A percentile compares a stretch with the other conserved stretches of the same genome.
Evolutionary conservation across 1,284 basidiomycete genomes (phyloP).

Genomic region (Tetrapyrgos nigripes): DNA sequence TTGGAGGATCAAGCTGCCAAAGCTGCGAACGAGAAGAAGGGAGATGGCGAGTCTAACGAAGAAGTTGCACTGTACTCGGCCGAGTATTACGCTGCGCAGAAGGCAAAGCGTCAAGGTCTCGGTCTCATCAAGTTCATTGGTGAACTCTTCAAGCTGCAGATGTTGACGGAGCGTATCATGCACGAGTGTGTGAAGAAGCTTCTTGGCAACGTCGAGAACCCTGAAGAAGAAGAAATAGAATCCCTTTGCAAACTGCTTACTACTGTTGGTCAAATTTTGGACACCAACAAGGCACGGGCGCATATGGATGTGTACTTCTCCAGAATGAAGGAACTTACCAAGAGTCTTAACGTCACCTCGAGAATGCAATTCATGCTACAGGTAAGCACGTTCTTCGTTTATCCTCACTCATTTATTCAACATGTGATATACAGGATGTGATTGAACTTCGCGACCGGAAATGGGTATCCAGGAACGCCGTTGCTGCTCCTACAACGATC

Average conservation of each 20-base stretch:
- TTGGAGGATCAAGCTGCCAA: conserved; percentile 66
- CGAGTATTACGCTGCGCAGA: conserved; percentile 96
- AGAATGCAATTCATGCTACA: conserved; percentile 96
- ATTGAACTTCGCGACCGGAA: conserved; percentile 87
- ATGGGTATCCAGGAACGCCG: conserved; percentile 80
- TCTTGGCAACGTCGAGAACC: conserved; percentile 89
- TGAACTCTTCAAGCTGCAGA: conserved; percentile 96
- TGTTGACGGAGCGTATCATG: conserved; percentile 96
- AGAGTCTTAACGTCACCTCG: conserved; percentile 78
- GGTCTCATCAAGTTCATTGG: conserved; percentile 98
- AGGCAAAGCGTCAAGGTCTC: conserved; percentile 96
- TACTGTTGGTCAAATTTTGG: conserved; percentile 87
- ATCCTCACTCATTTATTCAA: conserved; percentile 17
- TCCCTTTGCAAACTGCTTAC: conserved; percentile 92
- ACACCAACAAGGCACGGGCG: conserved; percentile 78
- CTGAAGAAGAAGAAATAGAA: conserved; percentile 98
- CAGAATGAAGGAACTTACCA: conserved; percentile 84
- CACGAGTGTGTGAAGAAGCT: conserved; percentile 96
- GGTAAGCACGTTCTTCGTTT: conserved; percentile 52
- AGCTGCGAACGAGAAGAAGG: conserved; percentile 63
- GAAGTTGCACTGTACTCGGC: conserved; percentile 86
- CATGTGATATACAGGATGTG: conserved; percentile 66
- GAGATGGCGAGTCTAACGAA: conserved; percentile 43
- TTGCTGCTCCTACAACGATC: conserved; percentile 87
- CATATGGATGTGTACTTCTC: conserved; percentile 95